Evolutionary conservation across 345 rosid genomes (phyloP).

Genomic region (Eucalyptus polybractea): DNA sequence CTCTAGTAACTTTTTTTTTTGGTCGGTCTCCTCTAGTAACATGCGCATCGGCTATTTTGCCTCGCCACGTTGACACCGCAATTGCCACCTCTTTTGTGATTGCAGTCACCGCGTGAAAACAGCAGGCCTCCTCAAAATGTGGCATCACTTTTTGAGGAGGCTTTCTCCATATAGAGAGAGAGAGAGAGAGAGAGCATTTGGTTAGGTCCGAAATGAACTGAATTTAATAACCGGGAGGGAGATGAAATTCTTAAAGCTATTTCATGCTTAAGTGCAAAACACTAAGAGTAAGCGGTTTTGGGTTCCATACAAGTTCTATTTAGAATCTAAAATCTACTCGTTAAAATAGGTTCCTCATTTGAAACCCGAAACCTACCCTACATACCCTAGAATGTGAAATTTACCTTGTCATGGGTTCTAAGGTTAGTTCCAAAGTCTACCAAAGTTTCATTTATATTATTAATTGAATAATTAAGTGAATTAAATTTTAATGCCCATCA

Average conservation of each 20-base stretch:
- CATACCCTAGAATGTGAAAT: rapidly evolving
- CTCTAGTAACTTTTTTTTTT: neutral
- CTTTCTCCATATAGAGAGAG: rapidly evolving
- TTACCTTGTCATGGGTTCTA: no score
- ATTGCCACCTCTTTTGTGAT: neutral
- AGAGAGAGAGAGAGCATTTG: neutral
- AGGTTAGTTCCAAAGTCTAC: rapidly evolving
- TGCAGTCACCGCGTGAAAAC: neutral
- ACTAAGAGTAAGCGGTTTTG: no score
- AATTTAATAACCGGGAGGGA: neutral
- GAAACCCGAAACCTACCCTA: no score
- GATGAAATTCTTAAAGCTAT: neutral
- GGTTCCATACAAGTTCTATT: no score
- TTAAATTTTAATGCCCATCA: no score
- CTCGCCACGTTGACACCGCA: neutral
- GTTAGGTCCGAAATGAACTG: neutral
- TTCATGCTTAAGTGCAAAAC: neutral
- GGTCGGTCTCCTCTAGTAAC: neutral
- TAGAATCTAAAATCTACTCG: rapidly evolving
- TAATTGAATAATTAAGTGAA: no score
- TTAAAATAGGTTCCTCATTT: rapidly evolving
- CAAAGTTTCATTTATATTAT: rapidly evolving
- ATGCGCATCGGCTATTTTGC: neutral
- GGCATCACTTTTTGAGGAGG: neutral
- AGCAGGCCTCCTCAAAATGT: neutral